Evolutionary conservation across 2,329 filamentous ascomycete genomes (phyloP).

Genomic region (Aulographum hederae): DNA sequence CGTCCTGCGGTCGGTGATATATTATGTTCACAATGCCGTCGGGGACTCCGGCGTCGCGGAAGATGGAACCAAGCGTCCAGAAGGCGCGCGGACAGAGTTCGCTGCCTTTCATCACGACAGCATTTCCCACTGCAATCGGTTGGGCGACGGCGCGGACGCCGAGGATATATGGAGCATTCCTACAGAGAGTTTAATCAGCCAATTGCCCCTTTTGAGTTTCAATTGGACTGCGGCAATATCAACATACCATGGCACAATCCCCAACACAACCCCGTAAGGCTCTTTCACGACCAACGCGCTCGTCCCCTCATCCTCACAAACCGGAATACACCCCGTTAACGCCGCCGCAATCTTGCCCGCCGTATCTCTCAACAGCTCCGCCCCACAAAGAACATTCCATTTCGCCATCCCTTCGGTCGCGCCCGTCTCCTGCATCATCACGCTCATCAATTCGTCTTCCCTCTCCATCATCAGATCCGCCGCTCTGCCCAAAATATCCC

Average conservation of each 20-base stretch:
- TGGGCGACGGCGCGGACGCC: conserved; percentile 30
- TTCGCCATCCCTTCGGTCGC: conserved; percentile 19
- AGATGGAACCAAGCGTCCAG: conserved; percentile 41
- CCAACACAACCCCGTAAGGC: conserved; percentile 62
- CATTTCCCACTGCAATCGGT: conserved; percentile 58
- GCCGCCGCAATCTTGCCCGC: conserved; percentile 27
- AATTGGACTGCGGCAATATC: background rate
- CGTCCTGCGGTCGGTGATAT: conserved; percentile 39
- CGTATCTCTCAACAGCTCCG: conserved; percentile 31
- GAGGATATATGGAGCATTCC: conserved; percentile 36
- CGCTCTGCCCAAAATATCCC: conserved; percentile 52
- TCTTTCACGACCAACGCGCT: conserved; percentile 52
- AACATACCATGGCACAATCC: conserved; percentile 61
- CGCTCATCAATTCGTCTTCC: conserved; percentile 39
- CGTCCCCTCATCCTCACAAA: conserved; percentile 28
- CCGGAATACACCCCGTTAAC: conserved; percentile 31
- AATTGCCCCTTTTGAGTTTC: too few relatives aligned
- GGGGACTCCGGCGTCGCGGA: conserved; percentile 61
- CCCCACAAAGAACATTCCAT: conserved; percentile 21
- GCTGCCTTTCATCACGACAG: conserved; percentile 52
- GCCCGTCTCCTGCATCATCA: conserved; percentile 42
- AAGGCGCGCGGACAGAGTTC: conserved; percentile 48
- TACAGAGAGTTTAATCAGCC: conserved; percentile 8
- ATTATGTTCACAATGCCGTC: conserved; percentile 58
- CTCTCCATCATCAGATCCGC: conserved; percentile 44